Evolutionary conservation across 2,329 filamentous ascomycete species (phyloP).

Genomic region (Catunica adiposa): DNA sequence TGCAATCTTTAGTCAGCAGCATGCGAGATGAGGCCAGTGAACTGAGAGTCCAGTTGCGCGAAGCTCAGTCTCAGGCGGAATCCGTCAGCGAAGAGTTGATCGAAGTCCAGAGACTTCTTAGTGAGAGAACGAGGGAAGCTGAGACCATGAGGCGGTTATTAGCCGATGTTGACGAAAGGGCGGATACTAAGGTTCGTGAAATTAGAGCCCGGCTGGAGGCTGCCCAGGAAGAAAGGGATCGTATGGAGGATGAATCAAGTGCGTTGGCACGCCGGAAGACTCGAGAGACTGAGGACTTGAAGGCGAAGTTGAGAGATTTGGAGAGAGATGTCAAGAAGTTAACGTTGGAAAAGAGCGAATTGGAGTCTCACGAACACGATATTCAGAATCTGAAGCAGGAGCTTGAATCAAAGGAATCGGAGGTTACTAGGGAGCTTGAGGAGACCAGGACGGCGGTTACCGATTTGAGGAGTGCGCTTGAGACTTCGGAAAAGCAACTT

Average conservation of each 20-base stretch:
- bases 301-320: slow-evolving; percentile 59
- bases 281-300: slow-evolving; percentile 76
- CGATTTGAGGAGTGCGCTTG: slow-evolving; percentile 62
- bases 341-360: slow-evolving; percentile 58
- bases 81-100: slow-evolving; percentile 81
- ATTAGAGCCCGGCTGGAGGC: slow-evolving; percentile 79
- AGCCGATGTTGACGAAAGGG: slow-evolving; percentile 67
- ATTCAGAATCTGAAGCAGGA: slow-evolving; percentile 60
- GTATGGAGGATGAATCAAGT: slow-evolving; percentile 78
- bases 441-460: slow-evolving; percentile 64
- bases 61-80: slow-evolving; percentile 66
- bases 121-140: slow-evolving; percentile 75
- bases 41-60: slow-evolving; percentile 79
- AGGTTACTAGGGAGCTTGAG: slow-evolving; percentile 52
- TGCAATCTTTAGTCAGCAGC: slow-evolving; percentile 70
- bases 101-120: slow-evolving; percentile 72
- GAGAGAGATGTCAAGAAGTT: slow-evolving; percentile 61
- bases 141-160: slow-evolving; percentile 89
- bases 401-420: slow-evolving; percentile 53
- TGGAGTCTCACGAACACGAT: slow-evolving; percentile 57
- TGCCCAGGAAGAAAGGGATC: slow-evolving; percentile 84
- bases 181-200: slow-evolving; percentile 68
- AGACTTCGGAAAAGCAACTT: slow-evolving; percentile 73
- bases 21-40: slow-evolving; percentile 89
- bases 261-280: slow-evolving; percentile 58